Percentiles rank a stretch among this genome's conserved stretches.
These are phyloP conservation scores for Cystobasidiopsis lactophilus DNA, from an alignment of 768 basidiomycete species.

Conservation along the genomic window DNA sequence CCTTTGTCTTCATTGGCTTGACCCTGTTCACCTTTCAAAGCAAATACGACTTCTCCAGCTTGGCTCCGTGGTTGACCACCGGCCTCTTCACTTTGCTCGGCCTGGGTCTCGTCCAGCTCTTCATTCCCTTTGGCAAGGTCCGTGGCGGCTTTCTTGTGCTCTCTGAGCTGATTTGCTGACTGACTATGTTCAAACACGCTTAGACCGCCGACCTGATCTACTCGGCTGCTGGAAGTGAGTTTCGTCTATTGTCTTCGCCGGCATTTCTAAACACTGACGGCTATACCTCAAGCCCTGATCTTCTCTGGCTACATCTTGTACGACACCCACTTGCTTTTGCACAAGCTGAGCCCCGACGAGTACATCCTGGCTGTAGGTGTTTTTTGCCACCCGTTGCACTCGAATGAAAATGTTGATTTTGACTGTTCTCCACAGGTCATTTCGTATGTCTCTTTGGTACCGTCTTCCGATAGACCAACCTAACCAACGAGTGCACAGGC, in stretches of 20 bases:
- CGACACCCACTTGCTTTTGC: constrained; percentile 77
- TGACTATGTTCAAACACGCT: not conserved
- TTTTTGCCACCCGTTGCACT: too few species aligned
- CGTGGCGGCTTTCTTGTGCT: not conserved
- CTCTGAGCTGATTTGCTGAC: too few species aligned
- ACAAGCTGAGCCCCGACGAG: constrained; percentile 73
- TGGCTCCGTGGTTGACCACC: constrained; percentile 76
- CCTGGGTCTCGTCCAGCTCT: constrained; percentile 40
- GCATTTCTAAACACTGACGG: too few species aligned
- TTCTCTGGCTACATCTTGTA: constrained; percentile 25
- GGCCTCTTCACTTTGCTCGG: constrained; percentile 26
- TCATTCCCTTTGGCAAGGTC: constrained; percentile 52
- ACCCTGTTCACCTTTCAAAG: constrained; percentile 53
- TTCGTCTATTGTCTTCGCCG: not conserved
- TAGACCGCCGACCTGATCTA: constrained; percentile 48
- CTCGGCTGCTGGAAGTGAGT: constrained; percentile 9
- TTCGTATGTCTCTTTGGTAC: too few species aligned
- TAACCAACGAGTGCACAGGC: too few species aligned
- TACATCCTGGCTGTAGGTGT: constrained; percentile 83
- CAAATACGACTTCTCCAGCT: constrained; percentile 74
- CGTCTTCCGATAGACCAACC: too few species aligned
- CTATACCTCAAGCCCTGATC: too few species aligned
- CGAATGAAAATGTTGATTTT: too few species aligned
- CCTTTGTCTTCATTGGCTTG: constrained; percentile 78
- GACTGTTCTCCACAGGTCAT: too few species aligned